These are phyloP conservation scores for Pythium brachiatum DNA, from an alignment of 352 stramenopile species.

Conservation along the genomic window DNA sequence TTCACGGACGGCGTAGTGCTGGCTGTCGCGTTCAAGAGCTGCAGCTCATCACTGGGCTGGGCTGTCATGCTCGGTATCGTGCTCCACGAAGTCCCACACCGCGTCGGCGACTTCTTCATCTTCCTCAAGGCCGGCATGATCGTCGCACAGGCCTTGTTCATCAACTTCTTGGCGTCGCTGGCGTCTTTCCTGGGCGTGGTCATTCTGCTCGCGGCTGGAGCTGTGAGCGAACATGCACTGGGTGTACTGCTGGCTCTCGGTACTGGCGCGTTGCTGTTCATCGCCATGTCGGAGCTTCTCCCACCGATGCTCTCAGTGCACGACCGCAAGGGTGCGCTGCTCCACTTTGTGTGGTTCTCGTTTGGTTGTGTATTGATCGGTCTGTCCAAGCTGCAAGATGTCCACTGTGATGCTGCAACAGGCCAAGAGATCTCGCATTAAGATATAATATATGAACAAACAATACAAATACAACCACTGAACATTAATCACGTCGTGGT, in stretches of 20 bases:
- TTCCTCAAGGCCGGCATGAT: conserved; percentile 33
- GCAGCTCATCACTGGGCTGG: conserved; percentile 29
- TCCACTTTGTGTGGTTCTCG: conserved; percentile 14
- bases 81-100: conserved; percentile 34
- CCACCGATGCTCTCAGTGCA: conserved; percentile 19
- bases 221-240: conserved; percentile 28
- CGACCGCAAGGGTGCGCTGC: not conserved
- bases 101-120: conserved; percentile 33
- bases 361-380: conserved; percentile 12
- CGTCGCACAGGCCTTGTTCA: conserved; percentile 21
- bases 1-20: conserved; percentile 35
- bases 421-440: conserved; percentile 9
- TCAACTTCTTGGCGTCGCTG: conserved; percentile 30
- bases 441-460: not conserved
- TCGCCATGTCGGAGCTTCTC: conserved; percentile 25
- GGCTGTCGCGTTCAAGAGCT: conserved; percentile 32
- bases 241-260: conserved; percentile 28
- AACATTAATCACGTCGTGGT: not conserved
- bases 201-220: conserved; percentile 19
- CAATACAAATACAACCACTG: not conserved
- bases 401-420: conserved; percentile 14
- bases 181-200: conserved; percentile 27
- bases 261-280: conserved; percentile 24
- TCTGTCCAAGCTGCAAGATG: conserved; percentile 15
- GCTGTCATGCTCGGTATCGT: conserved; percentile 30